Evolutionary conservation across 202 grass and related monocot genomes (phyloP).

Genomic region (Saccharum hybrid): DNA sequence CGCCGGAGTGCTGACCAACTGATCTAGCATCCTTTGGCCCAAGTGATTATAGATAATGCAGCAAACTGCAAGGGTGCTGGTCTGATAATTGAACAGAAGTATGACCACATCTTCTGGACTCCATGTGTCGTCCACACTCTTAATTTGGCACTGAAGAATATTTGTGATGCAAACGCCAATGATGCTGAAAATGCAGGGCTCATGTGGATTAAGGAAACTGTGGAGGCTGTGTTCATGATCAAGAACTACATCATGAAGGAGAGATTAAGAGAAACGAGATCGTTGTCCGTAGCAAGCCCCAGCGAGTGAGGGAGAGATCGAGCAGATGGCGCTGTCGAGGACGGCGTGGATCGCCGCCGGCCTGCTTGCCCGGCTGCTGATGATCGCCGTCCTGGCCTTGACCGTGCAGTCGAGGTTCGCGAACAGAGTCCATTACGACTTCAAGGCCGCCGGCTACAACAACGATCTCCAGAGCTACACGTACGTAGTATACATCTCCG

Average conservation of each 20-base stretch:
- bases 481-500: constrained; percentile 2
- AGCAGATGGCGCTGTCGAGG: constrained; percentile 24
- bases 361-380: constrained; percentile 16
- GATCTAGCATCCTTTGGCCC: too few species aligned
- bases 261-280: too few species aligned
- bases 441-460: background rate
- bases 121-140: background rate
- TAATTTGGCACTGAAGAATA: background rate
- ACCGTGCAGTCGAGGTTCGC: background rate
- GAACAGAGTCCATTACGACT: background rate
- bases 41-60: too few species aligned
- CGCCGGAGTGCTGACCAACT: too few species aligned
- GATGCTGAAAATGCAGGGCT: background rate
- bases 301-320: background rate
- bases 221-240: background rate
- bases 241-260: background rate
- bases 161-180: background rate
- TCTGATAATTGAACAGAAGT: too few species aligned
- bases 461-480: constrained; percentile 39
- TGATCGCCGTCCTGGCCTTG: constrained; percentile 31
- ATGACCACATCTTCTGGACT: background rate
- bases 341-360: constrained; percentile 32
- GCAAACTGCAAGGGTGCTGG: too few species aligned
- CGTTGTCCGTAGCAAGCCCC: background rate
- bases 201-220: background rate